Base-by-base conservation (phyloP, 345 rosid species). In the Bretschneidera sinensis region DNA sequence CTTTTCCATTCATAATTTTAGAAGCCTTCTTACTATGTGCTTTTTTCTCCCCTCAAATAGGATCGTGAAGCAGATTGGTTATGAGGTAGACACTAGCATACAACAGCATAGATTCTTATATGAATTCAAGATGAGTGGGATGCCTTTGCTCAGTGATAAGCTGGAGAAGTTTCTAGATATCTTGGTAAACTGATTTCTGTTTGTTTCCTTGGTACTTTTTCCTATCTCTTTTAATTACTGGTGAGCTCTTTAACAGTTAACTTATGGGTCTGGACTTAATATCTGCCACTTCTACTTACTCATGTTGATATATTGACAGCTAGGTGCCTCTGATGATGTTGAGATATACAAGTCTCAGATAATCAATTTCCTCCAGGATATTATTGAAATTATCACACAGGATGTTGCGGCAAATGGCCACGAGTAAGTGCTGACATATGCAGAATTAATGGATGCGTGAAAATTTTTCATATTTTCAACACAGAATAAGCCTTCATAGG, bases 321-420 rank as follows among this genome's bases (percentile, higher is more conserved):
- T 68, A 24, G 59, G 8, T 61, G 89, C 76, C 45, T 0, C 35
- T 28, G 85, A 77, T 0, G 81, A 75, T 16, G 24, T 0, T 14
- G 89, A 77, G 17, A 20, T 24, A 17, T 74, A 80, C 81, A 81
- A 54, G 76, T 72, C 95, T 77, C 89, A 83, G 68, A 94, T 91
- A 73, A 77, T 91, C 73, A 85, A 88, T 76, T 71, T 83, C 66
- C 96, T 94, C 50, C 99, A 88, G 69, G 96, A 91, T 72, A 91
- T 91, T 59, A 78, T 94, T 63, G 99, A 94, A 79, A 83, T 91
- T 59, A 86, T 94, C 63, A 76, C 59, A 6, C 79, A 86, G 65
- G 97, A 94, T 75, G 64, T 91, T 47, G 91, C 91, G 97, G 21
- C 50, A 57, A 61, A 81, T 28, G 95, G 96, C 25, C 73, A 72